phyloP scores from a whole-genome alignment of 2,329 filamentous ascomycete genomes.

The Pseudogymnoascus sp. region DNA sequence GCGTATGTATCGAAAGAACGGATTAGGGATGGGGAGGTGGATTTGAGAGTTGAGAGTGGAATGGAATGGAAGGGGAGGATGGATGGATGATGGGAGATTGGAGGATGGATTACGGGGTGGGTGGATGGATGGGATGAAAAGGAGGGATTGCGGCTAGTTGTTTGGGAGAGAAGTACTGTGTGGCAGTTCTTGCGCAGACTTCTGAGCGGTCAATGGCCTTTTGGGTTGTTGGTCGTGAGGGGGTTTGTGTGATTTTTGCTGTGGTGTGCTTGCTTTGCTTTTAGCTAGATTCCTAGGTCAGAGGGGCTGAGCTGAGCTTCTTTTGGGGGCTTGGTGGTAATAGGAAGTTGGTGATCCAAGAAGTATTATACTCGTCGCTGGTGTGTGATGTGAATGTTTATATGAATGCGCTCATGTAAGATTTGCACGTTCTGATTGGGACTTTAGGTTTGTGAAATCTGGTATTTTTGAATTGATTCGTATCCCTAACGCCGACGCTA shows the following conservation, averaged over 20 bases:
- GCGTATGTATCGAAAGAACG: neutral
- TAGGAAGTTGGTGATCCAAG: slow-evolving; percentile 3
- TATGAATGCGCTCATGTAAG: too few species aligned
- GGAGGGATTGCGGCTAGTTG: neutral
- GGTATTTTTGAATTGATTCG: neutral
- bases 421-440: too few species aligned
- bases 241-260: neutral
- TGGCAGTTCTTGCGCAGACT: neutral
- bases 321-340: neutral
- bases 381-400: neutral
- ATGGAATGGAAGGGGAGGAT: neutral
- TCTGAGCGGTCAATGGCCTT: neutral
- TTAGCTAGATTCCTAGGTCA: slow-evolving; percentile 3
- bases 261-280: slow-evolving; percentile 3
- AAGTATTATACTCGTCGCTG: neutral
- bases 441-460: too few species aligned
- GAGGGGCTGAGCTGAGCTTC: neutral
- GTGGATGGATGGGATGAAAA: neutral
- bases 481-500: slow-evolving; percentile 5
- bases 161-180: neutral
- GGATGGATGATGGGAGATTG: neutral
- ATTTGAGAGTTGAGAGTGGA: neutral
- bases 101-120: neutral
- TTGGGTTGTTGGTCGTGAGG: neutral
- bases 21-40: neutral